phyloP scores from a whole-genome alignment of 2,329 filamentous ascomycete genomes.

The Ophiostoma tasmaniense region DNA sequence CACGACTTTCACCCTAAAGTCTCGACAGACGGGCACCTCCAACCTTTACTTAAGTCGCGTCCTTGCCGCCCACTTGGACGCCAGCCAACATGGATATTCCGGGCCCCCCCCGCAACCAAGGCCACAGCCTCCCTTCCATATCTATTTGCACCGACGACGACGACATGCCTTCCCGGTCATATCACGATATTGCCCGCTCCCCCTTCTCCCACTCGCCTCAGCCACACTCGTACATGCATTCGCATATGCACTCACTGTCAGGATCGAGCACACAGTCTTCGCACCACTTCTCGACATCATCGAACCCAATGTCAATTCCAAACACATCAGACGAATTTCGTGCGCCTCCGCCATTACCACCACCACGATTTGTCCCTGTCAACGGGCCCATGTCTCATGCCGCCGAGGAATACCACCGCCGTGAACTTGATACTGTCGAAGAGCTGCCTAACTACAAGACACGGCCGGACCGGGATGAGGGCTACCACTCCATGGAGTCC shows the following conservation, averaged over 20 bases:
- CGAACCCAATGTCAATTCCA: constrained; percentile 32
- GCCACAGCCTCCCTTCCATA: constrained; percentile 21
- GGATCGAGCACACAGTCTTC: background rate
- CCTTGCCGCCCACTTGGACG: background rate
- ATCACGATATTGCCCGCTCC: constrained; percentile 11
- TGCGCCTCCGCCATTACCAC: constrained; percentile 31
- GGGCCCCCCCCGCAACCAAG: constrained; percentile 15
- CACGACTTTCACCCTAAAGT: background rate
- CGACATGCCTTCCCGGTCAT: constrained; percentile 16
- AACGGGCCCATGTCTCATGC: constrained; percentile 20
- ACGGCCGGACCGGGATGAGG: constrained; percentile 21
- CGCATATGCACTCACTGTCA: background rate
- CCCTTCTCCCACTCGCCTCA: constrained; percentile 11
- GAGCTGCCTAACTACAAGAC: constrained; percentile 22
- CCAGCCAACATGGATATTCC: constrained; percentile 20
- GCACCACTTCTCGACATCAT: constrained; percentile 25
- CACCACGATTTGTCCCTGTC: constrained; percentile 28
- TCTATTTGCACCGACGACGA: constrained; percentile 20
- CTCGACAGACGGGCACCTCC: background rate
- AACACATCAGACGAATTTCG: constrained; percentile 28
- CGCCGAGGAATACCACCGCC: constrained; percentile 18
- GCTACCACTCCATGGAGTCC: constrained; percentile 22
- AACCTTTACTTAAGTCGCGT: background rate
- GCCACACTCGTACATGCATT: background rate
- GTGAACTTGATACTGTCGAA: constrained; percentile 17